Evolutionary conservation across 148 eudicot species (phyloP).

Genomic region (Rhododendron ovatum): DNA sequence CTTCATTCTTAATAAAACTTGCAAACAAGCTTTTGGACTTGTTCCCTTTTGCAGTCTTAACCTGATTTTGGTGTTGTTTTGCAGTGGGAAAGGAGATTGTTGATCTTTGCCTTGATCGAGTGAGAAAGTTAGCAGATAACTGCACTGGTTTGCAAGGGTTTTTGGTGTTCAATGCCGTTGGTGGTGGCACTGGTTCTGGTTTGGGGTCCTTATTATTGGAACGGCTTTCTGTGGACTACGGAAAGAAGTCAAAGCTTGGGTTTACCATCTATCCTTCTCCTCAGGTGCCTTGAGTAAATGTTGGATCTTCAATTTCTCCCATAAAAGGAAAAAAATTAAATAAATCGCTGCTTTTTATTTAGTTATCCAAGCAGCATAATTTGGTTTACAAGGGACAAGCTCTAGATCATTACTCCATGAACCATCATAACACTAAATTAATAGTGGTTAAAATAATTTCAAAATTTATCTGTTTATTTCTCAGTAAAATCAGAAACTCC

Average conservation of each 20-base stretch:
- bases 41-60: not conserved
- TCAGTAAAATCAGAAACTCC: not conserved
- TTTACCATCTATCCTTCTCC: constrained; percentile 67
- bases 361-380: not conserved
- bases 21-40: not conserved
- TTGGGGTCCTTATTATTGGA: constrained; percentile 52
- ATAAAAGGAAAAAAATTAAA: not conserved
- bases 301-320: not conserved
- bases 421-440: not conserved
- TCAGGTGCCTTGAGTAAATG: constrained; percentile 38
- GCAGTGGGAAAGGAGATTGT: constrained; percentile 62
- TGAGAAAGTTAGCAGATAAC: constrained; percentile 52
- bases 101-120: constrained; percentile 49
- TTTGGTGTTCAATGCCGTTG: constrained; percentile 54
- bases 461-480: not conserved
- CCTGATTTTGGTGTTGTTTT: not conserved
- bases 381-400: not conserved
- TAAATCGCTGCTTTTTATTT: not conserved
- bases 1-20: not conserved
- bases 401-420: not conserved
- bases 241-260: constrained; percentile 60
- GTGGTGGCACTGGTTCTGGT: constrained; percentile 68
- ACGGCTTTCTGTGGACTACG: constrained; percentile 55
- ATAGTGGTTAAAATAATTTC: too few relatives aligned
- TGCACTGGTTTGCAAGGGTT: constrained; percentile 62